A percentile compares a stretch with the other conserved stretches of the same genome.
Evolutionary conservation across 305 asterid genomes (phyloP).

Genomic region (Euphrasia arctica): DNA sequence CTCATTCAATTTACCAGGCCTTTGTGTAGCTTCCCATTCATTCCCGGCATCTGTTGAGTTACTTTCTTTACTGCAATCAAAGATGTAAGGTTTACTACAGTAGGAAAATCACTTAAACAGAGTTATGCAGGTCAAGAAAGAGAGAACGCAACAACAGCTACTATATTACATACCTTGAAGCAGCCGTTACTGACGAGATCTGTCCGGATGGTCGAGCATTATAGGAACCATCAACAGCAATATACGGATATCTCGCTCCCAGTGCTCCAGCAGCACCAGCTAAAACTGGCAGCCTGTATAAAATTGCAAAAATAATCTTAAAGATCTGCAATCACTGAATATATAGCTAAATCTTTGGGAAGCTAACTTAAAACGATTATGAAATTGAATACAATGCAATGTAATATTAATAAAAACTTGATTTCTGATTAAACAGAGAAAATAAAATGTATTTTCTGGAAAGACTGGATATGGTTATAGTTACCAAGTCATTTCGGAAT

Average conservation of each 20-base stretch:
- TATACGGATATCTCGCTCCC: constrained; percentile 67
- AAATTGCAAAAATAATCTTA: constrained; percentile 8
- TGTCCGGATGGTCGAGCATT: constrained; percentile 64
- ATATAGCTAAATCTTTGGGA: background rate
- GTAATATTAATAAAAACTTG: background rate
- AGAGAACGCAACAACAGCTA: background rate
- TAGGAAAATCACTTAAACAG: too few species aligned
- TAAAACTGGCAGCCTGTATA: constrained; percentile 30
- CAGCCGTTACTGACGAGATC: constrained; percentile 43
- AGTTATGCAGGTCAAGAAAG: background rate
- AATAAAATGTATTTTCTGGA: background rate
- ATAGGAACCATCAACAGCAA: constrained; percentile 67
- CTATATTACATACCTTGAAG: constrained; percentile 46
- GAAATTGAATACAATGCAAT: constrained; percentile 1
- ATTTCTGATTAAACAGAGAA: background rate
- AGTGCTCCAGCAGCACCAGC: constrained; percentile 57
- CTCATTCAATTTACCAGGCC: constrained; percentile 48
- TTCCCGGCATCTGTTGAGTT: constrained; percentile 37
- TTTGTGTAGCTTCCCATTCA: constrained; percentile 56
- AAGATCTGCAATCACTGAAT: background rate
- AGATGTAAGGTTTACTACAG: background rate
- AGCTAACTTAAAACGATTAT: background rate
- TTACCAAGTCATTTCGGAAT: constrained; percentile 83
- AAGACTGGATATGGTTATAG: constrained; percentile 15
- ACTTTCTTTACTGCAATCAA: constrained; percentile 64